Percentiles rank a stretch among this genome's conserved stretches.
phyloP scores from a whole-genome alignment of 371 early-diverging fungal species.

The Thermomucor indicae-seudaticae region DNA sequence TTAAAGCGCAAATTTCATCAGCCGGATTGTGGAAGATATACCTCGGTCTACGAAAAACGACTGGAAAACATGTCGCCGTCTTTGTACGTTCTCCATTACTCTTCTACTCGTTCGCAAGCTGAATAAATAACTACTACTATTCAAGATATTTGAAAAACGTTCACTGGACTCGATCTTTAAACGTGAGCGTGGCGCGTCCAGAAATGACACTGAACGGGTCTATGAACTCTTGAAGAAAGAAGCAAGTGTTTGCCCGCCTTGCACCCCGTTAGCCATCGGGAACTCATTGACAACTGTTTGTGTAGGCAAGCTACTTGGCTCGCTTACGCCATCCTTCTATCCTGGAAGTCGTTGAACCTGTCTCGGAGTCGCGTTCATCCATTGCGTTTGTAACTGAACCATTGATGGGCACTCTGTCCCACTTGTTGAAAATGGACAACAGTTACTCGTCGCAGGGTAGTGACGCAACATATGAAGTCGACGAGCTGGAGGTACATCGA shows the following conservation, averaged over 20 bases:
- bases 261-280: background rate
- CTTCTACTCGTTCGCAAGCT: background rate
- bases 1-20: constrained; percentile 52
- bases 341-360: constrained; percentile 78
- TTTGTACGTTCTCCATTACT: constrained; percentile 45
- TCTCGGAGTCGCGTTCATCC: constrained; percentile 68
- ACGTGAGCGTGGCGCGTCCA: constrained; percentile 47
- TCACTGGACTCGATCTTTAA: constrained; percentile 51
- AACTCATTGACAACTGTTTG: background rate
- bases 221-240: constrained; percentile 64
- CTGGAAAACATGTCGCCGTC: constrained; percentile 56
- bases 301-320: constrained; percentile 68
- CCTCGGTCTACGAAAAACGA: constrained; percentile 55
- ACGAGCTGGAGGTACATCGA: constrained; percentile 64
- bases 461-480: constrained; percentile 54
- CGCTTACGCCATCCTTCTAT: constrained; percentile 81
- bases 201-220: constrained; percentile 51
- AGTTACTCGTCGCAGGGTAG: constrained; percentile 37
- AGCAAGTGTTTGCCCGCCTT: constrained; percentile 4
- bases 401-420: constrained; percentile 61
- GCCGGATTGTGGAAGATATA: constrained; percentile 68
- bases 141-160: constrained; percentile 72
- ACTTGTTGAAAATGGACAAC: constrained; percentile 57
- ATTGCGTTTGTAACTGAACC: constrained; percentile 84
- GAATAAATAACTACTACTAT: constrained; percentile 1